A percentile compares a stretch with the other conserved stretches of the same genome.
Conservation (phyloP, 2,329 filamentous ascomycete genomes). For the Acephala macrosclerotiorum region DNA sequence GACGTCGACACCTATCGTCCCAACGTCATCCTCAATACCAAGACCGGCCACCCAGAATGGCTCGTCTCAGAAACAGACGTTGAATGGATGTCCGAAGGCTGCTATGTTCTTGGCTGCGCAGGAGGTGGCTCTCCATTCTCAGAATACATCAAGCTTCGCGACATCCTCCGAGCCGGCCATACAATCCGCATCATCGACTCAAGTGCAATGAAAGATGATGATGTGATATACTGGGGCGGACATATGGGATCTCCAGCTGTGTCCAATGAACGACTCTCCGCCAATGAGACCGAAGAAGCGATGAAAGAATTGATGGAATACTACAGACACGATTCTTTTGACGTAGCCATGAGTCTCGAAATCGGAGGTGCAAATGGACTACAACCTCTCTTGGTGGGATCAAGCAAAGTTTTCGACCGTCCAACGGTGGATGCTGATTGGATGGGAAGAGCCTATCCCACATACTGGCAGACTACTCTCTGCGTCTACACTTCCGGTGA, state of each 20-base stretch:
- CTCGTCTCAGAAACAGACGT: slow-evolving; percentile 63
- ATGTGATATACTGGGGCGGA: slow-evolving; percentile 61
- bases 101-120: slow-evolving; percentile 67
- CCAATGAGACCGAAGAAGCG: slow-evolving; percentile 49
- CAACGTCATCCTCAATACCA: slow-evolving; percentile 46
- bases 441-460: slow-evolving; percentile 56
- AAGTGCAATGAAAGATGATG: slow-evolving; percentile 56
- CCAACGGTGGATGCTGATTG: slow-evolving; percentile 53
- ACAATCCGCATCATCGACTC: slow-evolving; percentile 59
- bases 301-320: slow-evolving; percentile 49
- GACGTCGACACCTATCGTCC: slow-evolving; percentile 56
- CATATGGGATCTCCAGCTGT: slow-evolving; percentile 68
- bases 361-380: slow-evolving; percentile 53
- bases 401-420: slow-evolving; percentile 43
- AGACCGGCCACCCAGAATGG: slow-evolving; percentile 53
- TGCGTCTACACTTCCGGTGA: slow-evolving; percentile 49
- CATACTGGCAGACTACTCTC: slow-evolving; percentile 53
- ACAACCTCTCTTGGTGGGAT: slow-evolving; percentile 39
- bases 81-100: slow-evolving; percentile 61
- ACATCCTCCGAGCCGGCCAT: slow-evolving; percentile 58
- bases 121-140: slow-evolving; percentile 63
- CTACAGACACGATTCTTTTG: slow-evolving; percentile 41
- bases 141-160: slow-evolving; percentile 58
- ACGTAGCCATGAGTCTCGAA: slow-evolving; percentile 46
- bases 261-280: slow-evolving; percentile 58